Conservation (phyloP, 371 early-diverging fungal species). For the Massospora cicadina region DNA sequence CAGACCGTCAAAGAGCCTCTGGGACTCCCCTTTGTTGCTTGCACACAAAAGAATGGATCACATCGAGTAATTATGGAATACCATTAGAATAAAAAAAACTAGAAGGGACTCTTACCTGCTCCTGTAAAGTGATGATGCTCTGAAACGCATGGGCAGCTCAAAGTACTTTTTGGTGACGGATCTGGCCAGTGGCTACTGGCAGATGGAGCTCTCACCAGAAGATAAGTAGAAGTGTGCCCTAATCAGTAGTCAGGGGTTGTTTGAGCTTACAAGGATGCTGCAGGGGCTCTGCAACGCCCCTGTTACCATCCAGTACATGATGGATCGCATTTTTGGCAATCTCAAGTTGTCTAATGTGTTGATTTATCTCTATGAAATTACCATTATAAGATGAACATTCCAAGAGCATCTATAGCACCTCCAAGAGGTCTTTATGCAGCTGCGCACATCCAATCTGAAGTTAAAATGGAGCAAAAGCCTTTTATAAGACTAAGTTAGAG, state of each 20-base stretch:
- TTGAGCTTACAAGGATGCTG: not conserved
- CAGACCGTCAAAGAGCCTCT: not conserved
- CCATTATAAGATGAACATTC: too few relatives aligned
- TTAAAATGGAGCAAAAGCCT: too few relatives aligned
- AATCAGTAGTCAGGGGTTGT: not conserved
- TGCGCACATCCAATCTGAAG: too few relatives aligned
- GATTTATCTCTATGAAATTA: too few relatives aligned
- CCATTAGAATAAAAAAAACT: too few relatives aligned
- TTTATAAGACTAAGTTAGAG: too few relatives aligned
- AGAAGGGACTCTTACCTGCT: not conserved
- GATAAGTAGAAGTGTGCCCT: not conserved
- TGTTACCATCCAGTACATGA: too few relatives aligned
- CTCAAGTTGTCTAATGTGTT: too few relatives aligned
- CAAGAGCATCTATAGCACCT: too few relatives aligned
- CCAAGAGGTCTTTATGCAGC: too few relatives aligned
- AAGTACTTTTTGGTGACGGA: not conserved
- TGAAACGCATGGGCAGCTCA: not conserved
- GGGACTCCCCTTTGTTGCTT: not conserved
- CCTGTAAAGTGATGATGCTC: not conserved
- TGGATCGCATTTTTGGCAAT: too few relatives aligned
- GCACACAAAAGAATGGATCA: not conserved
- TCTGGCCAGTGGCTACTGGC: not conserved
- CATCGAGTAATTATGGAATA: not conserved
- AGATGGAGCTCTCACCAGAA: not conserved
- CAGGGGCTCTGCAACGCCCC: not conserved